Conservation (phyloP, 2,329 filamentous ascomycete genomes). For the Ceratocystis albifundus region DNA sequence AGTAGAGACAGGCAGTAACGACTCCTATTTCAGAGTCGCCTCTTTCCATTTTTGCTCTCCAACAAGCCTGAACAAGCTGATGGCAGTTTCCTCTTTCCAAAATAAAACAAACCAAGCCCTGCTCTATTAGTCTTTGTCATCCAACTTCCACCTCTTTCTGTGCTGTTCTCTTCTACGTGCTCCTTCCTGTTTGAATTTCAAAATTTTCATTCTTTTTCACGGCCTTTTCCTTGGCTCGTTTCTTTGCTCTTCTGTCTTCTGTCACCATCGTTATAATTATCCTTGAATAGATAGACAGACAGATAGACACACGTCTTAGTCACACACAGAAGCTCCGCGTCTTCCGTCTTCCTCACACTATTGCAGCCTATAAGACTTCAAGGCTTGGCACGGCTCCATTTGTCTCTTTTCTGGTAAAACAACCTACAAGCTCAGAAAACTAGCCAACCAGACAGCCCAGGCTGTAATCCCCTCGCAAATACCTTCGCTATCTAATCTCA, state of each 20-base stretch:
- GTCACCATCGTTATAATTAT: background rate
- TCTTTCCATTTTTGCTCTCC: constrained; percentile 2
- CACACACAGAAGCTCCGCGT: background rate
- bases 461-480: background rate
- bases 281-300: too few relatives aligned
- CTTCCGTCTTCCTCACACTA: background rate
- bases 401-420: background rate
- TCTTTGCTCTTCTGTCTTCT: background rate
- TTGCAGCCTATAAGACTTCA: background rate
- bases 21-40: background rate
- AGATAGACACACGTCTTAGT: background rate
- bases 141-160: background rate
- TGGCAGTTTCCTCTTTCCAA: constrained; percentile 11
- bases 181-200: background rate
- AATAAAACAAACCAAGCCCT: background rate
- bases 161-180: background rate
- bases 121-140: background rate
- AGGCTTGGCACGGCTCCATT: background rate
- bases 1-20: background rate
- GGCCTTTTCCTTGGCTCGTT: background rate
- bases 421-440: background rate
- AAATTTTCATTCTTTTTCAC: background rate
- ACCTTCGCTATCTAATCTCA: background rate
- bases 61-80: background rate
- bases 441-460: background rate